These are phyloP conservation scores for Mycena haematopus DNA, from an alignment of 768 basidiomycete species.

Conservation along the genomic window DNA sequence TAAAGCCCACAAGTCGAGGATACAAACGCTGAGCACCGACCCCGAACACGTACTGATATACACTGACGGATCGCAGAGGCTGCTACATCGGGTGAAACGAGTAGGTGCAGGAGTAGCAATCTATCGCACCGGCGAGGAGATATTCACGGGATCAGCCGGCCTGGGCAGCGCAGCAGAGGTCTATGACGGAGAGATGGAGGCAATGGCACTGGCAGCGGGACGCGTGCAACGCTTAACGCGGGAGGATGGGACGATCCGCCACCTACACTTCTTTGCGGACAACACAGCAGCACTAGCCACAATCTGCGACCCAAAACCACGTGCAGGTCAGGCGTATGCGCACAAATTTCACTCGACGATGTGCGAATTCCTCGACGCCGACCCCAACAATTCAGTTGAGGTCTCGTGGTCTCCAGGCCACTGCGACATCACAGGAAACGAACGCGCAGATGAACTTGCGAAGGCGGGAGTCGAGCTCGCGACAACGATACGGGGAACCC, in stretches of 20 bases:
- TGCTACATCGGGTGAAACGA: too few species aligned
- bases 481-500: too few species aligned
- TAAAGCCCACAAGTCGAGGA: too few species aligned
- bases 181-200: too few species aligned
- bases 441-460: neutral
- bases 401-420: neutral
- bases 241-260: neutral
- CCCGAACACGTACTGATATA: too few species aligned
- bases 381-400: neutral
- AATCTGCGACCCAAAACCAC: neutral
- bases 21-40: too few species aligned
- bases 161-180: too few species aligned
- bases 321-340: neutral
- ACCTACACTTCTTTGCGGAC: neutral
- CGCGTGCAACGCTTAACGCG: neutral
- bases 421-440: neutral
- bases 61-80: too few species aligned
- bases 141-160: too few species aligned
- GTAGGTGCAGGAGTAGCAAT: too few species aligned
- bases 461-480: too few species aligned
- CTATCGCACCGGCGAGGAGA: too few species aligned
- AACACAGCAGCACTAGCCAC: neutral
- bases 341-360: neutral
- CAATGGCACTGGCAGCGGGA: neutral
- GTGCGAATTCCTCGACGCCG: neutral